Evolutionary conservation across 306 rosid species (phyloP), one percentile per base, ranked within the genome.

Genomic region (Carpinus fangiana): DNA sequence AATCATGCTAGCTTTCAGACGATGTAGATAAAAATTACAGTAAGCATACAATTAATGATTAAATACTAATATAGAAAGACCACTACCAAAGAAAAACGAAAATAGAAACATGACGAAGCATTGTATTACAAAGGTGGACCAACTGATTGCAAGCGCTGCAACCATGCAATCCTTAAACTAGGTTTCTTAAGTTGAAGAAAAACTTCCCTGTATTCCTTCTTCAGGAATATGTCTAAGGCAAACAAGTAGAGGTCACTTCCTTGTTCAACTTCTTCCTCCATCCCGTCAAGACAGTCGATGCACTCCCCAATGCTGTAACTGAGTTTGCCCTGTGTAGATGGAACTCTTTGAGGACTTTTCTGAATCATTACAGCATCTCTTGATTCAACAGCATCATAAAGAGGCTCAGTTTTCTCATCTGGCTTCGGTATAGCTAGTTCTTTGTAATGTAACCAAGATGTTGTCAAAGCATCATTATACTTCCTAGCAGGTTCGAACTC

Each of bases 221-320:
- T 91, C 75, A 91, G 88, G 84, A 91, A 91, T 51, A 89, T 87
- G 70, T 91, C 92, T 69, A 89, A 75, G 43, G 96, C 90, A 89
- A 89, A 91, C 88, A 89, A 66, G 80, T 89, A 91, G 36, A 91
- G 90, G 68, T 88, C 90, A 75, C 96, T 83, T 76, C 92, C 93
- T 82, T 86, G 93, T 76, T 81, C 92, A 17, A 91, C 73, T 59
- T 86, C 93, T 59, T 86, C 93, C 70, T 89, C 90, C 88, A 83
- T 89, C 46, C 82, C 79, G 76, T 91, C 92, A 72, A 91, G 96
- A 80, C 89, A 87, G 66, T 84, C 85, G 21, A 91, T 87, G 84
- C 96, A 89, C 46, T 89, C 93, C 50, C 96, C 92, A 8, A 91
- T 91, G 45, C 90, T 89, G 64, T 84, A 91, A 73, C 57, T 86